Percentiles rank a stretch among this genome's conserved stretches.
Evolutionary conservation across 257 asterid genomes (phyloP).

Genomic region (Lycium barbarum): DNA sequence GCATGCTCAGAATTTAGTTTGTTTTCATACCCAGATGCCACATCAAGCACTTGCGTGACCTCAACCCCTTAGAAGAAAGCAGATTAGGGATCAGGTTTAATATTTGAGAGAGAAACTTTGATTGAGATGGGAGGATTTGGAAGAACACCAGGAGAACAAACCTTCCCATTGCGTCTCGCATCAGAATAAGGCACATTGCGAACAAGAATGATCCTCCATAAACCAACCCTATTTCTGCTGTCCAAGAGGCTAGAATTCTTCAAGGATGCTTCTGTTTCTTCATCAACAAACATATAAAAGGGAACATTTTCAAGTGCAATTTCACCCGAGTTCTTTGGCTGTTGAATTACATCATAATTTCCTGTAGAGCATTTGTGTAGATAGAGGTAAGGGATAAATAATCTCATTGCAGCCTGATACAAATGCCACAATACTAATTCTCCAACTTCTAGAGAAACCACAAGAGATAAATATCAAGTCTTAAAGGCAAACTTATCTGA

Average conservation of each 20-base stretch:
- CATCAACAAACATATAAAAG: conserved; percentile 92
- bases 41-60: neutral
- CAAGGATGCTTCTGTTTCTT: conserved; percentile 83
- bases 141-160: conserved; percentile 40
- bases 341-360: conserved; percentile 85
- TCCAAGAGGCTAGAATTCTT: conserved; percentile 67
- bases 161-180: conserved; percentile 96
- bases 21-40: neutral
- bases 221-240: conserved; percentile 66
- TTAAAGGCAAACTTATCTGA: neutral
- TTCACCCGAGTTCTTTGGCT: conserved; percentile 76
- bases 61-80: neutral
- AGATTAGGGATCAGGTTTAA: neutral
- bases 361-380: conserved; percentile 51
- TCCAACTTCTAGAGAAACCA: neutral
- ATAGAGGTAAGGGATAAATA: neutral
- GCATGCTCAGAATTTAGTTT: neutral
- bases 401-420: neutral
- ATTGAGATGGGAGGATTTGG: conserved; percentile 7
- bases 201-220: conserved; percentile 91
- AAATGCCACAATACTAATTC: neutral
- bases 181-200: conserved; percentile 85
- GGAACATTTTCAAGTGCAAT: conserved; percentile 62
- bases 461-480: neutral
- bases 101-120: neutral